Evolutionary conservation across 2,329 filamentous ascomycete species (phyloP).

Genomic region (Monosporascus sp.): DNA sequence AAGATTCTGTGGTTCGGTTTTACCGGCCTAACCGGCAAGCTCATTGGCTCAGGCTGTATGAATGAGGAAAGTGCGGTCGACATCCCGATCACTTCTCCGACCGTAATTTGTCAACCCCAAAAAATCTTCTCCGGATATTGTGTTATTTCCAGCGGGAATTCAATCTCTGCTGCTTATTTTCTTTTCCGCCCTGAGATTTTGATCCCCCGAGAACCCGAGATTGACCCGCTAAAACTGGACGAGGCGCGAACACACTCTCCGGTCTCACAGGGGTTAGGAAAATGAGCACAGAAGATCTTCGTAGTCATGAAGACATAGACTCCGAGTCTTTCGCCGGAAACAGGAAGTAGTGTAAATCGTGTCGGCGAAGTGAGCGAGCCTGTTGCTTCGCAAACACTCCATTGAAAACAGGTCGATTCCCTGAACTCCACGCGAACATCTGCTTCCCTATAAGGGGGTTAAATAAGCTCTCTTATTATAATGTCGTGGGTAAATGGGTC

Average conservation of each 20-base stretch:
- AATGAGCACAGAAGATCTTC: too few species aligned
- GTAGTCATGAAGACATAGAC: too few species aligned
- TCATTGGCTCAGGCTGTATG: constrained; percentile 5
- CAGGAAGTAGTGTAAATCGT: too few species aligned
- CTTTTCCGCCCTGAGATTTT: background rate
- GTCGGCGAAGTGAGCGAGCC: too few species aligned
- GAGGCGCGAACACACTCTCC: too few species aligned
- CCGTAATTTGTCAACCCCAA: background rate
- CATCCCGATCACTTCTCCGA: constrained; percentile 10
- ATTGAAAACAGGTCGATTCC: background rate
- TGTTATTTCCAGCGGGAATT: too few species aligned
- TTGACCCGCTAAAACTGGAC: too few species aligned
- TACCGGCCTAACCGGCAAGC: constrained; percentile 5
- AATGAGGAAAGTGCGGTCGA: constrained; percentile 13
- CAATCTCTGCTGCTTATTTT: background rate
- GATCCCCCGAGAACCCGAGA: background rate
- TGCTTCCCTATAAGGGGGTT: background rate
- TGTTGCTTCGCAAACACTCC: background rate
- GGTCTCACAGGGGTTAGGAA: too few species aligned
- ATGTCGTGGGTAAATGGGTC: background rate
- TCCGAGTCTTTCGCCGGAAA: too few species aligned
- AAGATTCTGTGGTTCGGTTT: constrained; percentile 39
- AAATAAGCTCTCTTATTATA: background rate
- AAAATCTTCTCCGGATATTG: background rate
- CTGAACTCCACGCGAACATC: background rate